Conservation (phyloP, 2,329 filamentous ascomycete genomes). For the Tolypocladium sp. region DNA sequence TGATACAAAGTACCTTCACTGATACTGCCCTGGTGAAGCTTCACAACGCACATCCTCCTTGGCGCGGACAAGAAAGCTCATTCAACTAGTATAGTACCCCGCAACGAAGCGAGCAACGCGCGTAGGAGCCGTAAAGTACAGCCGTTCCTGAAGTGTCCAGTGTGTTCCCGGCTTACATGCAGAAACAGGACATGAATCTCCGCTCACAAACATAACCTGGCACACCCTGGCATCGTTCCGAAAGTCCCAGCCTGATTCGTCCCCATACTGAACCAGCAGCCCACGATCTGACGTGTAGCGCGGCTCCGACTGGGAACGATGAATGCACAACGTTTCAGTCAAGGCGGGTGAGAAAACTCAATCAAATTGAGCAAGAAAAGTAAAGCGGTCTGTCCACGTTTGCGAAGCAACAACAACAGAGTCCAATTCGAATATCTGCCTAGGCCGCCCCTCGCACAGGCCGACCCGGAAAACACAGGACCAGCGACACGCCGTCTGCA, state of each 20-base stretch:
- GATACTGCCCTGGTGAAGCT: no score
- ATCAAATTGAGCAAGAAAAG: neutral
- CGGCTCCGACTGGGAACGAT: neutral
- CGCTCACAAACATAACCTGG: neutral
- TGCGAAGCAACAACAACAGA: slow-evolving; percentile 24
- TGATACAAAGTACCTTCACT: no score
- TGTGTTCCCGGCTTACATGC: neutral
- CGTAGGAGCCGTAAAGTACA: neutral
- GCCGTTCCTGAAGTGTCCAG: neutral
- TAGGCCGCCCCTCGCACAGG: neutral
- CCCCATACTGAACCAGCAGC: no score
- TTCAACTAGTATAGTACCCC: neutral
- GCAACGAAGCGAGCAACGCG: neutral
- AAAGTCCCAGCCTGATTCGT: no score
- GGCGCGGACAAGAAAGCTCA: neutral
- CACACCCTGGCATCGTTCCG: no score
- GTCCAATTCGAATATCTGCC: neutral
- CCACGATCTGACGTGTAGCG: neutral
- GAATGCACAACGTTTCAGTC: neutral
- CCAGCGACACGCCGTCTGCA: neutral
- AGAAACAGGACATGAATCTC: neutral
- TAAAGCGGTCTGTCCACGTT: slow-evolving; percentile 26
- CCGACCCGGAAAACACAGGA: neutral
- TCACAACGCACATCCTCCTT: no score
- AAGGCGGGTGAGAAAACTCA: neutral